Conservation (phyloP, 2,329 filamentous ascomycete species). For the Paraphaeosphaeria minitans region DNA sequence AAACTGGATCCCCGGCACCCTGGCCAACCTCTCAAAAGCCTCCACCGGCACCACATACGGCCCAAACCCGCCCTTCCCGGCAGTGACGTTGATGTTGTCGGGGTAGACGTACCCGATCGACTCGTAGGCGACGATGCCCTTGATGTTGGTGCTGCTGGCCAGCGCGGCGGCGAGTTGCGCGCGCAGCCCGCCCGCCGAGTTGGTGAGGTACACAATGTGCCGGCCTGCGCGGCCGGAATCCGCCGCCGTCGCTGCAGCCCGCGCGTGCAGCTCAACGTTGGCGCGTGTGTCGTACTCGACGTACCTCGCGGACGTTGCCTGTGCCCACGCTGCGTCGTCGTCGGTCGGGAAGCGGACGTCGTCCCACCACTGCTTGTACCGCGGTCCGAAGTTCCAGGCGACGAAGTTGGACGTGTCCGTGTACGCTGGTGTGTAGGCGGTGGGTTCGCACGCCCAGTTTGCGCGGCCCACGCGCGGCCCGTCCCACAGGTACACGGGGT, state of each 20-base stretch:
- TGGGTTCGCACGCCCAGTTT: constrained; percentile 30
- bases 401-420: constrained; percentile 29
- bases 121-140: constrained; percentile 33
- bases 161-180: constrained; percentile 29
- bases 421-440: constrained; percentile 20
- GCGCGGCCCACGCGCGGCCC: constrained; percentile 32
- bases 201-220: constrained; percentile 31
- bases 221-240: constrained; percentile 29
- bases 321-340: constrained; percentile 26
- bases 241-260: constrained; percentile 29
- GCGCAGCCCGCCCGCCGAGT: constrained; percentile 29
- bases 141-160: constrained; percentile 31
- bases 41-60: constrained; percentile 28
- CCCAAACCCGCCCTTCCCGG: constrained; percentile 27
- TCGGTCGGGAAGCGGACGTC: constrained; percentile 30
- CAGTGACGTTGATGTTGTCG: constrained; percentile 29
- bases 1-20: constrained; percentile 26
- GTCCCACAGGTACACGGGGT: constrained; percentile 36
- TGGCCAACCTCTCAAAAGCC: constrained; percentile 30
- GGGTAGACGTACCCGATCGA: constrained; percentile 34
- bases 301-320: constrained; percentile 30
- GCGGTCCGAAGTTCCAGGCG: constrained; percentile 31
- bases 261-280: constrained; percentile 28
- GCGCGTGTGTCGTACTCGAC: constrained; percentile 29
- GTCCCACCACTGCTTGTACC: constrained; percentile 25